phyloP scores from a whole-genome alignment of 305 asterid genomes.

The Solanum aculeatissimum region DNA sequence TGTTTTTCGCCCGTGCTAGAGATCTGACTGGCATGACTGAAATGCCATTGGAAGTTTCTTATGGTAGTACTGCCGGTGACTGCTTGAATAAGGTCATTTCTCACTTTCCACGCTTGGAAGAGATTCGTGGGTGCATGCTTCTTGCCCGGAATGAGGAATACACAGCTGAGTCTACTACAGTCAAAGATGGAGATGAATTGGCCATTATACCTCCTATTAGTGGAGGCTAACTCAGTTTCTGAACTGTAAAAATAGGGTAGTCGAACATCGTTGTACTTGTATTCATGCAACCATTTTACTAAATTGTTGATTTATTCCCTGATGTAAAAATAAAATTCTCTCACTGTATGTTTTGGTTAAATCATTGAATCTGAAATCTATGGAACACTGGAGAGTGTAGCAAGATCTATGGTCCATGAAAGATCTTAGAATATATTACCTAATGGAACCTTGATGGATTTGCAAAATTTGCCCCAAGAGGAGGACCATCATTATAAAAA shows the following conservation, averaged over 20 bases:
- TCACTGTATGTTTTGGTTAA: not conserved
- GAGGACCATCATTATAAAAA: not conserved
- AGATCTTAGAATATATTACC: not conserved
- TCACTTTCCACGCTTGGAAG: constrained; percentile 58
- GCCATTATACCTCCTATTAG: constrained; percentile 95
- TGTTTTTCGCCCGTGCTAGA: constrained; percentile 79
- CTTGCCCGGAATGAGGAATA: constrained; percentile 80
- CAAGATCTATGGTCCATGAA: not conserved
- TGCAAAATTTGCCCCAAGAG: not conserved
- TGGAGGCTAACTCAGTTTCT: constrained; percentile 43
- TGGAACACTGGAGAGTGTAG: not conserved
- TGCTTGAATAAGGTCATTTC: constrained; percentile 55
- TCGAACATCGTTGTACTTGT: not conserved
- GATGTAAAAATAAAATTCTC: not conserved
- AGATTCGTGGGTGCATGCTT: constrained; percentile 70
- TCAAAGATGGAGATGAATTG: constrained; percentile 66
- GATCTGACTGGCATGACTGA: constrained; percentile 60
- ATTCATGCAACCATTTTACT: not conserved
- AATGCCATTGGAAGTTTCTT: constrained; percentile 43
- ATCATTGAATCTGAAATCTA: not conserved
- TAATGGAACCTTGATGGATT: not conserved
- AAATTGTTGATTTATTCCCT: not conserved
- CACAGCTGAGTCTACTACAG: constrained; percentile 38
- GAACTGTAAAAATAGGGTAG: not conserved
- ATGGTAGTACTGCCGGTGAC: constrained; percentile 52